Conservation (phyloP, 257 asterid genomes). For the Coffea canephora region DNA sequence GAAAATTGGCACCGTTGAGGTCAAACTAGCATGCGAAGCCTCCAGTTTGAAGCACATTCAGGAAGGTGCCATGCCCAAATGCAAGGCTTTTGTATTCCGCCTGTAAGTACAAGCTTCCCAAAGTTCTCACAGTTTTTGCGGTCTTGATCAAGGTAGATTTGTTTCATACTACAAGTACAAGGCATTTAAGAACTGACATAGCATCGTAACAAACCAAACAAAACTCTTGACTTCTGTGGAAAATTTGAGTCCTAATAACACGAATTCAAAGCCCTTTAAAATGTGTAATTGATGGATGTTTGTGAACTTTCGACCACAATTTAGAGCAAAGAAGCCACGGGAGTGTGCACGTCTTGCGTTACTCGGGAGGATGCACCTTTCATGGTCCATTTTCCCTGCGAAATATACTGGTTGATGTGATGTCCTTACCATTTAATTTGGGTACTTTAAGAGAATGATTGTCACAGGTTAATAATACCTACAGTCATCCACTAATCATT, state of each 20-base stretch:
- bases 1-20: conserved; percentile 6
- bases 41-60: conserved; percentile 19
- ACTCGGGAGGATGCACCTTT: too few relatives aligned
- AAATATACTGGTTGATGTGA: not conserved
- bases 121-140: not conserved
- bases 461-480: not conserved
- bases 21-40: conserved; percentile 14
- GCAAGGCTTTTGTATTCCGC: conserved; percentile 5
- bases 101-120: conserved; percentile 9
- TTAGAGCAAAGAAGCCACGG: not conserved
- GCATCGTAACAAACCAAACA: not conserved
- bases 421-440: too few relatives aligned
- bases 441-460: too few relatives aligned
- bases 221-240: too few relatives aligned
- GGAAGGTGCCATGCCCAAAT: conserved; percentile 15
- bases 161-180: not conserved
- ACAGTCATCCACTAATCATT: not conserved
- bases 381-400: too few relatives aligned
- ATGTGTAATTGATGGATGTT: not conserved
- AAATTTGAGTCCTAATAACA: not conserved
- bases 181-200: not conserved
- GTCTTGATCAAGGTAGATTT: not conserved
- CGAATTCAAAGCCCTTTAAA: not conserved
- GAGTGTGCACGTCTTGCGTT: too few relatives aligned
- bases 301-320: not conserved